Evolutionary conservation across 495 filamentous ascomycete species (phyloP), one percentile per base, ranked within the genome.

Genomic region (Pseudoneurospora amorphoporcata): DNA sequence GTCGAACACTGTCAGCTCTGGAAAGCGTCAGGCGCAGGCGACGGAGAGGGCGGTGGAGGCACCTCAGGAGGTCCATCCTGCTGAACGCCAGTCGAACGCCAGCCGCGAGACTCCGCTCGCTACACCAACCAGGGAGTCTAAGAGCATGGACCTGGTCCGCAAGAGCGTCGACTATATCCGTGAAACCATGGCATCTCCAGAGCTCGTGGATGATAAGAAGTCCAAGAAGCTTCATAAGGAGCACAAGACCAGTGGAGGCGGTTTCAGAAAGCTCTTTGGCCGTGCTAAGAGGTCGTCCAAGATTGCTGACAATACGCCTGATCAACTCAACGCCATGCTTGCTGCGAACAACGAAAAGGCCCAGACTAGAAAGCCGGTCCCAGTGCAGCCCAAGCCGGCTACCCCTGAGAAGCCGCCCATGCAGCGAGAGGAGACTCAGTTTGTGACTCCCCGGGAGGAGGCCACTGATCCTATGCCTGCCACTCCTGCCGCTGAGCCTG

Each of bases 231-330:
- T 90, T 47, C 84, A 86, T 42, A 86, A 86, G 73, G 86, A 88
- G 74, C 84, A 84, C 74, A 85, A 84, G 76, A 68, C 71, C 3
- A 73, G 78, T 17, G 80, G 75, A 10, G 78, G 79, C 47, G 83
- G 87, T 7, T 86, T 92, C 71, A 87, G 84, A 74, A 91, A 89
- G 81, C 77, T 92, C 71, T 92, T 92, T 76, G 85, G 85, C 40
- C 86, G 88, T 72, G 89, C 86, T 79, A 88, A 88, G 79, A 86
- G 86, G 69, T 75, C 80, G 69, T 87, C 84, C 0, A 86, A 83
- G 79, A 68, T 86, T 41, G 84, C 85, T 19, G 85, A 86, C 12
- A 84, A 84, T 73, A 82, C 84, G 14, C 79, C 84, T 19, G 76
- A 78, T 65, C 80, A 83, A 41, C 65, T 84, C 58, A 83, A 82